Conservation (phyloP, 106 monocot genomes). For the Acorus calamus region DNA sequence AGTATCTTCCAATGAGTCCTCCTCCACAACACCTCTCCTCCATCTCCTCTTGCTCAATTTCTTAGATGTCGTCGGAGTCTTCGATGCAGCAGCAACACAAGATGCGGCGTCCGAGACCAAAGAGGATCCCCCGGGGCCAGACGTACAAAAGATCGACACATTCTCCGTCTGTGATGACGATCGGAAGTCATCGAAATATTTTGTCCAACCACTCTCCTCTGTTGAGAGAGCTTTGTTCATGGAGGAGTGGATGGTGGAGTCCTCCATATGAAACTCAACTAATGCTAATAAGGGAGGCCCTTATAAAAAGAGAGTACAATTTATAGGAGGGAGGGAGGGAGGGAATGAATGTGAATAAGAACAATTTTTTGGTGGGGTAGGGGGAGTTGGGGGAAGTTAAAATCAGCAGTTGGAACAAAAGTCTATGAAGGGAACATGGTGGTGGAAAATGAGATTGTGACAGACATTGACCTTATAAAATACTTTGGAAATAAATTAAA, state of each 20-base stretch:
- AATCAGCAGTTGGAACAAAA: slow-evolving; percentile 7
- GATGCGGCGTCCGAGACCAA: slow-evolving; percentile 36
- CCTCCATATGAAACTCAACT: slow-evolving; percentile 15
- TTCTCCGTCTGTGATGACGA: slow-evolving; percentile 13
- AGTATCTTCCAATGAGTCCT: slow-evolving; percentile 34
- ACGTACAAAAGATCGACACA: slow-evolving; percentile 1
- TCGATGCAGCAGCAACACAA: slow-evolving; percentile 11
- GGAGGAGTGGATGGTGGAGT: slow-evolving; percentile 14
- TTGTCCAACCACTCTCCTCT: slow-evolving; percentile 40
- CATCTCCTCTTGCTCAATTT: slow-evolving; percentile 24
- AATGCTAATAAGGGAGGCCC: background rate
- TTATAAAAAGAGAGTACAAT: background rate
- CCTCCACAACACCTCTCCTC: slow-evolving; percentile 9
- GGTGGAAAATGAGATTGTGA: background rate
- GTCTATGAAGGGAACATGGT: slow-evolving; percentile 1
- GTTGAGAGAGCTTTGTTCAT: slow-evolving; percentile 10
- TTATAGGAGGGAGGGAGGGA: background rate
- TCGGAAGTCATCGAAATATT: slow-evolving; percentile 31
- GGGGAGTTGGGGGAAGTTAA: slow-evolving; percentile 7
- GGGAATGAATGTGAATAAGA: background rate
- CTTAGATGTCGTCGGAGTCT: background rate
- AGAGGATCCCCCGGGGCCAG: slow-evolving; percentile 7
- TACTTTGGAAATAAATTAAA: background rate
- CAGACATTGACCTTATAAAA: background rate
- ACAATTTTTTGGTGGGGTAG: background rate